A percentile compares a stretch with the other conserved stretches of the same genome.
Evolutionary conservation across 805 yeast genomes (phyloP).

Genomic region (Saccharomycopsis javanensis): DNA sequence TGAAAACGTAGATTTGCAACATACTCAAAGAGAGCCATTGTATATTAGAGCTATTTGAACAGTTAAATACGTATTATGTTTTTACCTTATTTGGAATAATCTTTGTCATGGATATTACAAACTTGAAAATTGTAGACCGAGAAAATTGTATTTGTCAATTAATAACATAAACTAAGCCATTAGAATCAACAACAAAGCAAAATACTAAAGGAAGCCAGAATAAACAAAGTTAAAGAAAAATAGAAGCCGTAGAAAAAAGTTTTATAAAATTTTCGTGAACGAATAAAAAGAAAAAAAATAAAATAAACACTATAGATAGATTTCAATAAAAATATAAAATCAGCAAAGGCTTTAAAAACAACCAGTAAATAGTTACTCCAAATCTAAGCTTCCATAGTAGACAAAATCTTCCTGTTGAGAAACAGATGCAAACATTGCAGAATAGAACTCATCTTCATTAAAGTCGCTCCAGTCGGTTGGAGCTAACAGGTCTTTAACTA

Average conservation of each 20-base stretch:
- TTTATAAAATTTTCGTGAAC: too few species aligned
- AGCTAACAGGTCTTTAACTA: constrained; percentile 14
- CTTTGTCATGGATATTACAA: background rate
- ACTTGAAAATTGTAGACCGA: background rate
- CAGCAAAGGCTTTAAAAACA: background rate
- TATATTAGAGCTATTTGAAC: constrained; percentile 23
- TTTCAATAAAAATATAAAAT: too few species aligned
- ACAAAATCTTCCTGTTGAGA: background rate
- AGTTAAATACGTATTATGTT: background rate
- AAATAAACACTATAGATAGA: too few species aligned
- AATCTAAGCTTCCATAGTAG: background rate
- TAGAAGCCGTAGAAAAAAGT: too few species aligned
- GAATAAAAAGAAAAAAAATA: too few species aligned
- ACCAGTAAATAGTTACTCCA: background rate
- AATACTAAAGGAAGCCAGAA: background rate
- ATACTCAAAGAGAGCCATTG: constrained; percentile 31
- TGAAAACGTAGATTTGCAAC: constrained; percentile 27
- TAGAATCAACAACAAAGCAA: too few species aligned
- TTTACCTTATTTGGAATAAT: background rate
- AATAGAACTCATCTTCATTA: background rate
- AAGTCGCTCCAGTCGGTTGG: background rate
- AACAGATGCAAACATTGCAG: background rate
- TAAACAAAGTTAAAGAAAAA: background rate
- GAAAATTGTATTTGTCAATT: background rate
- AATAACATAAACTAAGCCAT: background rate